A percentile compares a stretch with the other conserved stretches of the same genome.
Evolutionary conservation across 768 basidiomycete species (phyloP).

Genomic region (Suillus subluteus): DNA sequence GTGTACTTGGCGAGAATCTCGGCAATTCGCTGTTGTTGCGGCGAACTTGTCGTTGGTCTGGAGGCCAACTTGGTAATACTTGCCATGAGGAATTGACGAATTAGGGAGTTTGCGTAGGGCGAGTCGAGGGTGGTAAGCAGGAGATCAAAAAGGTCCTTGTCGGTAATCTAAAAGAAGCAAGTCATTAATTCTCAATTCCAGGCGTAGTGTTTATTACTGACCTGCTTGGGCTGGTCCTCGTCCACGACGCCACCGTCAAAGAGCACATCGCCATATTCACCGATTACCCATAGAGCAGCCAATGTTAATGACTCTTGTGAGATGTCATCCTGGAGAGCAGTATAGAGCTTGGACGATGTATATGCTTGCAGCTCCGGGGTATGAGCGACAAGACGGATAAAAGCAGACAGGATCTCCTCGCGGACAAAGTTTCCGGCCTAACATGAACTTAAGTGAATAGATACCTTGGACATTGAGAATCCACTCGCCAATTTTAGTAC

Average conservation of each 20-base stretch:
- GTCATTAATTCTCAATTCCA: neutral
- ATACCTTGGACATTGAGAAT: neutral
- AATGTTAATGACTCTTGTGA: slow-evolving; percentile 96
- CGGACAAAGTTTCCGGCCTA: slow-evolving; percentile 98
- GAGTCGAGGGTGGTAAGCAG: slow-evolving; percentile 87
- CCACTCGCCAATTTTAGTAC: slow-evolving; percentile 83
- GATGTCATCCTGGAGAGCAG: slow-evolving; percentile 85
- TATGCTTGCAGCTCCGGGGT: slow-evolving; percentile 97
- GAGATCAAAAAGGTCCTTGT: slow-evolving; percentile 85
- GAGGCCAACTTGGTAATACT: slow-evolving; percentile 90
- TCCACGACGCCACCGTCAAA: slow-evolving; percentile 84
- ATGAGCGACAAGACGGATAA: slow-evolving; percentile 94
- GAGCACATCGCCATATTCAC: slow-evolving; percentile 92
- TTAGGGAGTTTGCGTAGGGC: slow-evolving; percentile 90
- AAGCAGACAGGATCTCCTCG: slow-evolving; percentile 93
- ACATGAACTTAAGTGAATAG: slow-evolving; percentile 11
- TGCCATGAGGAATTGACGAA: slow-evolving; percentile 90
- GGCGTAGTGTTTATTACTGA: slow-evolving; percentile 36
- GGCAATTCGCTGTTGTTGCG: slow-evolving; percentile 79
- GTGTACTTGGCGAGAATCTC: slow-evolving; percentile 81
- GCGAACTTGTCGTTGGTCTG: slow-evolving; percentile 63
- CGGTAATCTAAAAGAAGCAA: slow-evolving; percentile 56
- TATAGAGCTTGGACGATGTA: slow-evolving; percentile 89
- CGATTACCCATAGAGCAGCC: slow-evolving; percentile 93
- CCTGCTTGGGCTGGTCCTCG: slow-evolving; percentile 72